Evolutionary conservation across 345 rosid species (phyloP), one percentile per base, ranked within the genome.

Genomic region (Heritiera fomes): DNA sequence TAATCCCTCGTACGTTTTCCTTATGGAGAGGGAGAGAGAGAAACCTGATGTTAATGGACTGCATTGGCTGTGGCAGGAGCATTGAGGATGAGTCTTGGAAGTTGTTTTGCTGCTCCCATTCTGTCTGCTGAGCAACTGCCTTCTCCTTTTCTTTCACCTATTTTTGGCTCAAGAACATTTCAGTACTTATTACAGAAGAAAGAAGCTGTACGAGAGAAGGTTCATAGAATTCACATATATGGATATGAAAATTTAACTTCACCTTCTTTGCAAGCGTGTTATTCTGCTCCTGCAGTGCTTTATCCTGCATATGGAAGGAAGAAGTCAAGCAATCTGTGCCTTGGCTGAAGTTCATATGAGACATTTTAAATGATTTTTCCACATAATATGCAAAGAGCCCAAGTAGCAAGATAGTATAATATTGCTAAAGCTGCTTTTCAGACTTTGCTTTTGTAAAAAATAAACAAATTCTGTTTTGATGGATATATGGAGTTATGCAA

Each of bases 81-180:
- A 82, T 23, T 3, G 89, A 72, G 71, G 90, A 75, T 43, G 91
- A 77, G 80, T 85, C 85, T 61, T 81, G 79, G 67, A 71, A 80
- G 18, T 55, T 52, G 32, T 79, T 78, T 77, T 80, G 88, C 40
- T 77, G 85, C 65, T 82, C 79, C 85, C 73, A 70, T 13, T 81
- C 83, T 61, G 67, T 73, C 69, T 83, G 68, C 70, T 88, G 86
- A 45, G 78, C 80, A 41, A 81, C 40, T 60, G 70, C 83, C 87
- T 89, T 90, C 85, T 91, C 97, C 87, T 81, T 90, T 52, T 92
- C 98, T 83, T 89, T 93, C 11, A 95, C 84, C 99, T 95, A 79
- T 5, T 73, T 78, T 75, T 30, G 62, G 32, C n/a, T 41, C 71
- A 59, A 50, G 7, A 50, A 49, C n/a, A 53, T 7, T 45, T 30